phyloP scores from a whole-genome alignment of 306 rosid genomes.

The Sicyos edulis region DNA sequence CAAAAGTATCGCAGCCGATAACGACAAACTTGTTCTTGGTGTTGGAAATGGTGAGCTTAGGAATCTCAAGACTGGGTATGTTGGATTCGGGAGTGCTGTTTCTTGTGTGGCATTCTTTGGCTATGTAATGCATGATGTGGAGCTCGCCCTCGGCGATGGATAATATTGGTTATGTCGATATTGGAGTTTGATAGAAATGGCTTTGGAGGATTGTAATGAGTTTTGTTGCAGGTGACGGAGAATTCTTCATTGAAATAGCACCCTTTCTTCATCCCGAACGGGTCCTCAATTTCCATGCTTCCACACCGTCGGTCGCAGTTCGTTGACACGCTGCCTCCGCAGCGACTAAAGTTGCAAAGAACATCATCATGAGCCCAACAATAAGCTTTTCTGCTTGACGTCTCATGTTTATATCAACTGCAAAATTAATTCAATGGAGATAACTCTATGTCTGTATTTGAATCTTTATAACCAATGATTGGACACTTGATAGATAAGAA shows the following conservation, averaged over 20 bases:
- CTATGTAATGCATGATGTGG: background rate
- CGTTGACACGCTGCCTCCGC: too few relatives aligned
- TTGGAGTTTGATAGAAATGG: background rate
- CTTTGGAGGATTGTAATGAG: background rate
- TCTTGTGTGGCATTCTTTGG: background rate
- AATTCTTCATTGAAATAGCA: slow-evolving; percentile 14
- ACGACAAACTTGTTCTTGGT: slow-evolving; percentile 25
- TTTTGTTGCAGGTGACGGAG: slow-evolving; percentile 9
- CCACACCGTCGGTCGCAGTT: too few relatives aligned
- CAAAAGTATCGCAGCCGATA: slow-evolving; percentile 34
- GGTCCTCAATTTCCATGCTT: too few relatives aligned
- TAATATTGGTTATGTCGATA: slow-evolving; percentile 21
- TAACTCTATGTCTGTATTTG: too few relatives aligned
- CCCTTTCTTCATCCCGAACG: slow-evolving; percentile 20
- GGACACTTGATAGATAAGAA: too few relatives aligned
- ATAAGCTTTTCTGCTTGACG: too few relatives aligned
- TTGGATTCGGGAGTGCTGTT: background rate
- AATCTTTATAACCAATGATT: too few relatives aligned
- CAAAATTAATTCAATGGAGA: too few relatives aligned
- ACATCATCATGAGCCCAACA: too few relatives aligned
- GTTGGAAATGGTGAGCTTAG: slow-evolving; percentile 23
- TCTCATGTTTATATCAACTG: too few relatives aligned
- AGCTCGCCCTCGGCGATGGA: slow-evolving; percentile 4
- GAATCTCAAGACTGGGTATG: accelerated
- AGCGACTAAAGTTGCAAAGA: too few relatives aligned